A percentile compares a stretch with the other conserved stretches of the same genome.
Evolutionary conservation across 345 rosid genomes (phyloP).

Genomic region (Populus pruinosa): DNA sequence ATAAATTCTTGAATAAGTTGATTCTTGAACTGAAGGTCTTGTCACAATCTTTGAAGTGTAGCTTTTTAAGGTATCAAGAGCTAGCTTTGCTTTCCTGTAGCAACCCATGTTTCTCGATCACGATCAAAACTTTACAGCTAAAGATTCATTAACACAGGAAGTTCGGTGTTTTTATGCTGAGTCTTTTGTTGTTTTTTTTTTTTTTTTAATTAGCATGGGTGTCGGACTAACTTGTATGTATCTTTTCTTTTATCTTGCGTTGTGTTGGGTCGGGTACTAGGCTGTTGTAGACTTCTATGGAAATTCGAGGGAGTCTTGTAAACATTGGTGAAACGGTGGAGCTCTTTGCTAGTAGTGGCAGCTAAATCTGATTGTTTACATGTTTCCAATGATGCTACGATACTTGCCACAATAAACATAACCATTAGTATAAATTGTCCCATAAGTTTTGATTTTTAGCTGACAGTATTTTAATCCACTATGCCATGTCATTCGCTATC

Average conservation of each 20-base stretch:
- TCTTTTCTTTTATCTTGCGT: too few species aligned
- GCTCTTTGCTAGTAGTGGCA: neutral
- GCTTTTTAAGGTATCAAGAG: slow-evolving; percentile 43
- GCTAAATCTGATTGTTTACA: neutral
- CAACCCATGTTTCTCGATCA: slow-evolving; percentile 40
- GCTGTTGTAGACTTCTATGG: neutral
- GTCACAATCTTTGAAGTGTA: slow-evolving; percentile 30
- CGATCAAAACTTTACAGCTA: neutral
- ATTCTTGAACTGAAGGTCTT: slow-evolving; percentile 29
- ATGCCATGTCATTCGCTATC: too few species aligned
- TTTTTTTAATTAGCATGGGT: too few species aligned
- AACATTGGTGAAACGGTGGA: neutral
- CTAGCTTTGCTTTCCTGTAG: slow-evolving; percentile 47
- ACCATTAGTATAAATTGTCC: neutral
- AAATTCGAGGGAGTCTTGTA: too few species aligned
- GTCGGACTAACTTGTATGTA: too few species aligned
- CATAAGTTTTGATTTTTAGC: neutral
- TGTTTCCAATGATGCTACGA: neutral
- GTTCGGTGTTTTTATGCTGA: neutral
- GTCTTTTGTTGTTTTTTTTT: neutral
- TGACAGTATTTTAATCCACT: too few species aligned
- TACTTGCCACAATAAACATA: neutral
- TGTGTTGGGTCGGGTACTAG: neutral
- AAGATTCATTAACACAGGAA: neutral
- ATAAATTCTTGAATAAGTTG: slow-evolving; percentile 25